phyloP scores from a whole-genome alignment of 179 eudicot species.

The Heliamphora pulchella region DNA sequence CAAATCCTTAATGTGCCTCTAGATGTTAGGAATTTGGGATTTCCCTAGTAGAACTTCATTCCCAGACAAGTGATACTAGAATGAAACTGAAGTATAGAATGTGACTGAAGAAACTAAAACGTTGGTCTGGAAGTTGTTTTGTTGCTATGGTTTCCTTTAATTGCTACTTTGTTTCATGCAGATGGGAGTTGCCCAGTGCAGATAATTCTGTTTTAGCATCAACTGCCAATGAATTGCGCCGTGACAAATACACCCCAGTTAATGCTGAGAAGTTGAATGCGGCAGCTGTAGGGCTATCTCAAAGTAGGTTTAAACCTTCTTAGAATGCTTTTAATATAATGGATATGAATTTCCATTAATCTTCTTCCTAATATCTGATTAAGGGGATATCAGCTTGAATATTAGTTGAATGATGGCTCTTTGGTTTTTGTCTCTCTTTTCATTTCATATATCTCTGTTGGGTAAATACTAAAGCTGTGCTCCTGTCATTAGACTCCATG shows the following conservation, averaged over 20 bases:
- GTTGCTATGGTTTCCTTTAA: not conserved
- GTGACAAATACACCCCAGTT: constrained; percentile 40
- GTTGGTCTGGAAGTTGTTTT: not conserved
- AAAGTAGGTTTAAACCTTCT: constrained; percentile 35
- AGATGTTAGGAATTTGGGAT: not conserved
- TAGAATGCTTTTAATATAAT: not conserved
- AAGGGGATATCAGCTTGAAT: not conserved
- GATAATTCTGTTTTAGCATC: constrained; percentile 55
- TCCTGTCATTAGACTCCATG: not conserved
- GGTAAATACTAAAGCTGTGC: not conserved
- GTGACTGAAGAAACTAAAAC: not conserved
- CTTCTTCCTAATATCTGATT: not conserved
- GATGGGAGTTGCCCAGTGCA: constrained; percentile 69
- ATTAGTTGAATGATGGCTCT: not conserved
- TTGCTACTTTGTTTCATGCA: constrained; percentile 19
- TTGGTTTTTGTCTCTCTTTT: not conserved
- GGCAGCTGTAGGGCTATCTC: constrained; percentile 66
- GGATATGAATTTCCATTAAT: not conserved
- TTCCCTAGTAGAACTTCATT: not conserved
- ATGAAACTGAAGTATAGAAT: not conserved
- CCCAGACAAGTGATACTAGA: not conserved
- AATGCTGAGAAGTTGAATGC: constrained; percentile 74
- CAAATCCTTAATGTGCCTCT: not conserved
- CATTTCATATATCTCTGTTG: not conserved
- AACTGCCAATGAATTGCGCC: constrained; percentile 78